Evolutionary conservation across 768 basidiomycete species (phyloP), one percentile per base, ranked within the genome.

Genomic region (Tylopilus balloui): DNA sequence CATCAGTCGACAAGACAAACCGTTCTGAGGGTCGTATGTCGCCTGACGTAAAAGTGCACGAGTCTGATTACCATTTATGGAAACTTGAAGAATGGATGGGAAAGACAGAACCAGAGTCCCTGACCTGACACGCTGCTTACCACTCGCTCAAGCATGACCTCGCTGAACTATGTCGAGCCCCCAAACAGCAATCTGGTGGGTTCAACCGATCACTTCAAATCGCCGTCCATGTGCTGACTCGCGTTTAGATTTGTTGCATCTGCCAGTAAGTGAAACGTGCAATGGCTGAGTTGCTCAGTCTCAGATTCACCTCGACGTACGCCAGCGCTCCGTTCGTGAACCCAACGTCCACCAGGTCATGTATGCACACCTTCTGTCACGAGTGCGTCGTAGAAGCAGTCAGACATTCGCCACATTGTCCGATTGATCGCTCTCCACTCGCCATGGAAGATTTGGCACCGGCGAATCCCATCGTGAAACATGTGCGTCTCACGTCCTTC

Each of bases 291-390:
- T 42, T 37, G 23, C 35, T 31, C 34, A 21, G 48, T 51, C 53
- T 34, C 27, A 45, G 50, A 50, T 54, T 49, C 50, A 42, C 42
- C 20, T 34, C 25, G 40, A 46, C 42, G 17, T 24, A 19, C 42
- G 14, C 27, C 59, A 86, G 84, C 20, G 74, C 75, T 47, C 88
- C 90, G 3, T 92, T 93, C 60, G 69, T 80, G 8, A 79, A 90
- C 25, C 92, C 92, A 10, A 77, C 76, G 1, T 87, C 86, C 0
- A 84, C 88, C 0, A 76, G 69, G 34, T 80, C 84, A 8, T 94
- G 92, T 58, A 74, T 78, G 51, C 92, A 92, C 63, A 94, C 90
- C 0, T 94, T 94, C 65, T 95, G 92, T 65, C 68, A 69, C n/a
- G 83, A 81, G 25, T 95, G 92, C 61, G 88, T 93, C 51, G 57